Conservation (phyloP, 495 filamentous ascomycete species). For the Endocarpon pusillum region DNA sequence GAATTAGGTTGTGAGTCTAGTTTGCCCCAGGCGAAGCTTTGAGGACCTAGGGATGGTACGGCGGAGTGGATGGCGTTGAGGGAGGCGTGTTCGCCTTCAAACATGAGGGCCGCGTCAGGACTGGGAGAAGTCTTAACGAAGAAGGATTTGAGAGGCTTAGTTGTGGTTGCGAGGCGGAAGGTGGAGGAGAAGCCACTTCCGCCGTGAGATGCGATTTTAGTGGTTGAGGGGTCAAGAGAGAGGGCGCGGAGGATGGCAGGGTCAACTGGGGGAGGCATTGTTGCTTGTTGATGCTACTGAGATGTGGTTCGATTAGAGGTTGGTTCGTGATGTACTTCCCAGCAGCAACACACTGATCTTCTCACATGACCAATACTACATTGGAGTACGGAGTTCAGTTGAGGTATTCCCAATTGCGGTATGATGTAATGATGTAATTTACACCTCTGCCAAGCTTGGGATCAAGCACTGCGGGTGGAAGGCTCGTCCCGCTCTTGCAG, state of each 20-base stretch:
- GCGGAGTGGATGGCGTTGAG: slow-evolving; percentile 59
- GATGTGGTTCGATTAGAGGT: too few species aligned
- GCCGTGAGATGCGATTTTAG: slow-evolving; percentile 41
- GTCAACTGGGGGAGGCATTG: slow-evolving; percentile 27
- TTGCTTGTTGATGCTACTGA: slow-evolving; percentile 1
- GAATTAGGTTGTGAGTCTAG: slow-evolving; percentile 27
- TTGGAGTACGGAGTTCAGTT: too few species aligned
- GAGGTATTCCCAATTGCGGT: too few species aligned
- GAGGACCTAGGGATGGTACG: slow-evolving; percentile 59
- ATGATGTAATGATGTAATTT: too few species aligned
- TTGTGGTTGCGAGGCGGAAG: slow-evolving; percentile 45
- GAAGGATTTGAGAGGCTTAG: slow-evolving; percentile 31
- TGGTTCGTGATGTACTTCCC: too few species aligned
- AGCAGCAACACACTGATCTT: too few species aligned
- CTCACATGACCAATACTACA: too few species aligned
- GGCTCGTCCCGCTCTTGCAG: too few species aligned
- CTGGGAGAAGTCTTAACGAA: slow-evolving; percentile 71
- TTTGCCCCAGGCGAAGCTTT: slow-evolving; percentile 49
- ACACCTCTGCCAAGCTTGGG: too few species aligned
- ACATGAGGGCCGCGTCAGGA: slow-evolving; percentile 54
- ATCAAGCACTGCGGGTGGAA: too few species aligned
- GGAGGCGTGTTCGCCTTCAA: slow-evolving; percentile 67
- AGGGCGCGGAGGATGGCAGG: slow-evolving; percentile 45
- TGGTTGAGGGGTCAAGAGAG: slow-evolving; percentile 39
- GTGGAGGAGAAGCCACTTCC: slow-evolving; percentile 61